Base-by-base conservation (phyloP, 2,329 filamentous ascomycete species). In the Incumbomyces lentus region DNA sequence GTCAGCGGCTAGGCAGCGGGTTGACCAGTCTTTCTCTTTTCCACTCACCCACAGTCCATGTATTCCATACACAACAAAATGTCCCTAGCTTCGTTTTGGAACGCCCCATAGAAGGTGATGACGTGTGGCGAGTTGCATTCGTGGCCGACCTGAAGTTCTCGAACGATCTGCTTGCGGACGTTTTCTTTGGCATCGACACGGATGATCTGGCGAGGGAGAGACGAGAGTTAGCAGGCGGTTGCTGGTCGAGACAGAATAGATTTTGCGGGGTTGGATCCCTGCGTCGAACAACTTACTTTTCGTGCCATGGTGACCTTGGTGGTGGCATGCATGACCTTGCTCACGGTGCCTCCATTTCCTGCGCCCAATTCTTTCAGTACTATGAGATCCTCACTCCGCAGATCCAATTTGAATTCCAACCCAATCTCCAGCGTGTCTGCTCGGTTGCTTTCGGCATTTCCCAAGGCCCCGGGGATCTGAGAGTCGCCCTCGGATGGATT, bases 51-150 rank as follows among this genome's bases (percentile, higher is more conserved):
- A 63, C 90, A 87, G 67, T 98, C 92, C 87, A 95, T 95, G 64
- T 98, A 96, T 66, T 98, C 92, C 92, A 98, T 98, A 66, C 92
- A 98, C 82, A 98, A 90, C 58, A 96, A 93, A 49, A 98, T 93
- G 69, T 98, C 92, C 62, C 93, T 90, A 52, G 88, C 88, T 61
- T 93, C 86, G 63, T 95, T 96, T 61, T 96, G 78, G 62, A 96
- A 98, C 32, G 92, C 92, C 50, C 92, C 92, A 61, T 96, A 96
- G 67, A 95, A 98, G 46, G 84, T 95, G 50, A 98, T 92, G 60
- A 98, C 96, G 65, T 93, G 89, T 51, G 92, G 86, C 17, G 86
- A 95, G 61, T 95, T 92, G 68, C 92, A 98, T 60, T 93, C 87
- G 63, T 95, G 89, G 81, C 96, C 96, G 56, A 98, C 95, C 63